A percentile compares a stretch with the other conserved stretches of the same genome.
These are phyloP conservation scores for Metarhizium sp. DNA, from an alignment of 2,329 filamentous ascomycete species.

Conservation along the genomic window DNA sequence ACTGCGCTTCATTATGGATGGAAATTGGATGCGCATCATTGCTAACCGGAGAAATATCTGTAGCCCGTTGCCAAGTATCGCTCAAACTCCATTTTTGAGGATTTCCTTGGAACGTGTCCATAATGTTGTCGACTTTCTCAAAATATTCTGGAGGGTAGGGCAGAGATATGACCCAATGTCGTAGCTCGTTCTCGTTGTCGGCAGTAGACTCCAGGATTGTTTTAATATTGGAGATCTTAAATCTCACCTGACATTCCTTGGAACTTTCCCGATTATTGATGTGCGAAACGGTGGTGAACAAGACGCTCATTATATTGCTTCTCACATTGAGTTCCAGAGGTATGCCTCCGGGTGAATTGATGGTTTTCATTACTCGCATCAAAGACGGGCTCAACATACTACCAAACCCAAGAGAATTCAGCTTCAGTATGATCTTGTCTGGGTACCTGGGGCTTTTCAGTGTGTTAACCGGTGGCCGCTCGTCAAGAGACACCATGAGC, in stretches of 20 bases:
- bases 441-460: slow-evolving; percentile 14
- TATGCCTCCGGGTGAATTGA: slow-evolving; percentile 11
- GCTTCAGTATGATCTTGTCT: slow-evolving; percentile 29
- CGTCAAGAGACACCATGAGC: slow-evolving; percentile 8
- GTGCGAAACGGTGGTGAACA: slow-evolving; percentile 18
- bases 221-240: slow-evolving; percentile 37
- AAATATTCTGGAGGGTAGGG: slow-evolving; percentile 39
- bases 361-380: slow-evolving; percentile 49
- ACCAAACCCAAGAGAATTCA: slow-evolving; percentile 51
- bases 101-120: slow-evolving; percentile 22
- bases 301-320: slow-evolving; percentile 17
- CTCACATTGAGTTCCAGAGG: slow-evolving; percentile 22
- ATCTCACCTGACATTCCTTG: slow-evolving; percentile 29
- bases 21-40: slow-evolving; percentile 25
- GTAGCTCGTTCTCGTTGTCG: slow-evolving; percentile 14
- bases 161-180: slow-evolving; percentile 37
- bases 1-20: slow-evolving; percentile 25
- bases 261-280: slow-evolving; percentile 6
- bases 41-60: slow-evolving; percentile 31
- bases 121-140: slow-evolving; percentile 24
- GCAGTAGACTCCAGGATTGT: slow-evolving; percentile 25
- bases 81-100: slow-evolving; percentile 26
- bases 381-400: slow-evolving; percentile 40
- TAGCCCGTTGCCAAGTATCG: slow-evolving; percentile 40
- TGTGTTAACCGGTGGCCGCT: not conserved